Percentiles rank a stretch among this genome's conserved stretches.
Conservation (phyloP, 2,329 filamentous ascomycete species). For the Calonectria pseudoturangicola region DNA sequence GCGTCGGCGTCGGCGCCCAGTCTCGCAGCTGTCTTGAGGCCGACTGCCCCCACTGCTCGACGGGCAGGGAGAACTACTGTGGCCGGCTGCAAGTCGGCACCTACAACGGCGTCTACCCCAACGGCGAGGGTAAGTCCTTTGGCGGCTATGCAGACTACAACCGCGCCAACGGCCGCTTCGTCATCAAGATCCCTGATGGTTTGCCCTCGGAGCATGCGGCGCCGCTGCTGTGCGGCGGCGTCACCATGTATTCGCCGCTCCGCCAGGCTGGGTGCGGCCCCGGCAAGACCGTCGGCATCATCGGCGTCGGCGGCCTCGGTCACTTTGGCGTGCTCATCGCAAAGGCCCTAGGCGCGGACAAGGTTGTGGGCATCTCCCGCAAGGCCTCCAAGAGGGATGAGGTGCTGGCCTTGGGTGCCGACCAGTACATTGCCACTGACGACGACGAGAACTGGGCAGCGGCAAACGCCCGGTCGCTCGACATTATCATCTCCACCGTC, state of each 20-base stretch:
- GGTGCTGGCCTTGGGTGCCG: conserved; percentile 71
- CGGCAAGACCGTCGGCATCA: conserved; percentile 78
- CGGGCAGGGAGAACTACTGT: conserved; percentile 81
- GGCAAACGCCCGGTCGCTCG: conserved; percentile 75
- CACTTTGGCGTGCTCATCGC: conserved; percentile 81
- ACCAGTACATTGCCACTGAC: conserved; percentile 73
- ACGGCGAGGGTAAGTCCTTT: conserved; percentile 76
- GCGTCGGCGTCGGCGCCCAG: conserved; percentile 64
- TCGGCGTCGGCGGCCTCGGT: conserved; percentile 80
- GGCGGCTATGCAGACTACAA: conserved; percentile 71
- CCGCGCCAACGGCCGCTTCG: conserved; percentile 54
- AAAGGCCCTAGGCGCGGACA: conserved; percentile 77
- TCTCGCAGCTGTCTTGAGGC: conserved; percentile 45
- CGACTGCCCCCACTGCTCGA: conserved; percentile 39
- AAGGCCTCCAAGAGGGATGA: conserved; percentile 73
- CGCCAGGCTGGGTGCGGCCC: conserved; percentile 65
- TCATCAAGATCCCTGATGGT: conserved; percentile 82
- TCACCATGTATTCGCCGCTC: conserved; percentile 86
- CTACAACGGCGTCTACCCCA: conserved; percentile 73
- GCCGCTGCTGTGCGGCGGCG: conserved; percentile 88
- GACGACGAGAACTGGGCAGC: conserved; percentile 71
- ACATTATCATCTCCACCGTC: conserved; percentile 83
- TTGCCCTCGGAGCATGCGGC: conserved; percentile 78
- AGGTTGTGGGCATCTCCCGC: conserved; percentile 75
- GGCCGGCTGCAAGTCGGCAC: conserved; percentile 72